Base-by-base conservation (phyloP, 768 basidiomycete genomes). In the Russula foetens region DNA sequence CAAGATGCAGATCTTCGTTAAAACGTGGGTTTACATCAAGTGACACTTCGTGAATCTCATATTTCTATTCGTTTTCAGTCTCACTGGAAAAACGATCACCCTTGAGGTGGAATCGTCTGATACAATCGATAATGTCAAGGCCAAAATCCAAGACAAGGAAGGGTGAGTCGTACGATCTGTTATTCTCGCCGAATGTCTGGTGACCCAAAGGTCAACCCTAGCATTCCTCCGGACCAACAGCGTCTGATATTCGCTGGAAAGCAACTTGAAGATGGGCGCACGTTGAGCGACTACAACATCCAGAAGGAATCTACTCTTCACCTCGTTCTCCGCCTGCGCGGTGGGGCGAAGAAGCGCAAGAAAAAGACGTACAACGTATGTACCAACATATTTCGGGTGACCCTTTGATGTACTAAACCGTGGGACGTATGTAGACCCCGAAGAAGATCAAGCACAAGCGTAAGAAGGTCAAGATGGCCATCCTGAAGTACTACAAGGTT, bases 281-380 rank as follows among this genome's bases (percentile, higher is more conserved):
- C 90, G 63, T 86, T 94, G 63, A 88, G 77, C 73, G 92, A 93
- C 79, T 95, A 95, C 77, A 95, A 96, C 81, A 96, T 99, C 72
- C 97, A 98, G 79, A 98, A 98, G 83, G 96, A 98, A 79, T 97
- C 94, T 33, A 98, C 96, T 63, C 89, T 99, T 61, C 96, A 98
- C 77, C 76, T 98, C 67, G 96, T 98, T 66, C 86, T 98, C 69
- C 90, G 97, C 71, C 90, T 99, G 55, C 92, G 95, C 77, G 97
- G 97, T 82, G 97, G 97, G 84, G 93, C 86, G 68, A 98, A 98
- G 87, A 98, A 98, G 86, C 88, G 96, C 75, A 98, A 98, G 87
- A 99, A 98, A 84, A 98, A 98, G 84, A 94, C 92, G 57, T 98
- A 98, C 88, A 94, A 86, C 80, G 90, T 92, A 51, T 52, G 87